Conservation (phyloP, 257 asterid species). For the Primulina huaijiensis region DNA sequence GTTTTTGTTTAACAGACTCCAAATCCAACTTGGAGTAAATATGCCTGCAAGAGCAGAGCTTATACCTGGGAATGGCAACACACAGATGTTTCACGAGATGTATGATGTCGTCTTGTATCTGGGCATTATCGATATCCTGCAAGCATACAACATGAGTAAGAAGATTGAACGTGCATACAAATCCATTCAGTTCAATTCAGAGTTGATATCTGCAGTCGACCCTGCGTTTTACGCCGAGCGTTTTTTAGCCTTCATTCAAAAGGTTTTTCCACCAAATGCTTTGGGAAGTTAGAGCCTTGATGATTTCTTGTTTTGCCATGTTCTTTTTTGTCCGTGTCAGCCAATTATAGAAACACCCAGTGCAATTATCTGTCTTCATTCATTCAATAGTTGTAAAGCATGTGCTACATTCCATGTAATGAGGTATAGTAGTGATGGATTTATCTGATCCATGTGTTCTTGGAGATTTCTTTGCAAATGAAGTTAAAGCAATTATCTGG, state of each 20-base stretch:
- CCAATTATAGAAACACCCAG: background rate
- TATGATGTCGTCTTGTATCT: constrained; percentile 85
- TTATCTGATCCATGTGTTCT: background rate
- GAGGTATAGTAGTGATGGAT: constrained; percentile 20
- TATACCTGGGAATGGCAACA: constrained; percentile 38
- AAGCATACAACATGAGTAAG: constrained; percentile 83
- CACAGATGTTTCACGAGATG: constrained; percentile 66
- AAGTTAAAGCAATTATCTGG: constrained; percentile 9
- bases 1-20: constrained; percentile 50
- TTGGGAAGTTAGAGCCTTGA: constrained; percentile 25
- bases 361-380: background rate
- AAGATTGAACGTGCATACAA: constrained; percentile 88
- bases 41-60: constrained; percentile 98
- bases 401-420: constrained; percentile 15
- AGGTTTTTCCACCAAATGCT: constrained; percentile 66
- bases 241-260: constrained; percentile 73
- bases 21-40: constrained; percentile 94
- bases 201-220: constrained; percentile 86
- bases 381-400: constrained; percentile 5
- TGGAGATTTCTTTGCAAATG: no score
- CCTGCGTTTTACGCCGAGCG: constrained; percentile 82
- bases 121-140: constrained; percentile 92
- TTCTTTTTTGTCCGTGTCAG: background rate
- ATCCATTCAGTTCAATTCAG: constrained; percentile 76
- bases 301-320: background rate